Conservation (phyloP, 1,284 basidiomycete genomes). For the Pseudozyma hubeiensis region DNA sequence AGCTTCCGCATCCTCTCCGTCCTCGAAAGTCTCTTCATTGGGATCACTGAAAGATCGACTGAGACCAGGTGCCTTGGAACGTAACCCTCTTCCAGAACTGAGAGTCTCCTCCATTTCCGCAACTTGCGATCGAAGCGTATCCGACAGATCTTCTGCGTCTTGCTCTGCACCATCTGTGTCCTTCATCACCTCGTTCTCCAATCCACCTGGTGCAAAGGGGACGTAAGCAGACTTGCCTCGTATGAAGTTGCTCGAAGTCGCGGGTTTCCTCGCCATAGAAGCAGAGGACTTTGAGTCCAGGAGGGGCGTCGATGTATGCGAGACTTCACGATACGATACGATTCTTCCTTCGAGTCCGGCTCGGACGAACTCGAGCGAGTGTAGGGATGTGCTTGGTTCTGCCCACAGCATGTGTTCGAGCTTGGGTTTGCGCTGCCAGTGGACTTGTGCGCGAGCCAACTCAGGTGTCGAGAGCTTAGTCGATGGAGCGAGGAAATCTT, state of each 20-base stretch:
- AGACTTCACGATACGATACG: conserved; percentile 57
- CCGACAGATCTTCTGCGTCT: conserved; percentile 16
- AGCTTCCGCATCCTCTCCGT: conserved; percentile 65
- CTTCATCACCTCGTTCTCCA: conserved; percentile 53
- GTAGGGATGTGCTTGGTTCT: conserved; percentile 50
- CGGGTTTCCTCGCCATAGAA: conserved; percentile 84
- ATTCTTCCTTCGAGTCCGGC: conserved; percentile 64
- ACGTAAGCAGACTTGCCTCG: conserved; percentile 91
- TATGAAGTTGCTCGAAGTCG: conserved; percentile 80
- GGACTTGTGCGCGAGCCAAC: conserved; percentile 33
- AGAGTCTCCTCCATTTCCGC: conserved; percentile 49
- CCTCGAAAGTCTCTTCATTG: conserved; percentile 69
- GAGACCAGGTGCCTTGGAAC: conserved; percentile 41
- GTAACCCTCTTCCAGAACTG: conserved; percentile 37
- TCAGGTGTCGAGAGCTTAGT: conserved; percentile 19
- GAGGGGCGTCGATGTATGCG: conserved; percentile 30
- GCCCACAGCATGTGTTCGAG: conserved; percentile 55
- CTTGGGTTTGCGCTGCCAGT: conserved; percentile 49
- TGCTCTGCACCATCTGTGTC: conserved; percentile 20
- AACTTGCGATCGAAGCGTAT: conserved; percentile 31
- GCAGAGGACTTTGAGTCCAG: conserved; percentile 70
- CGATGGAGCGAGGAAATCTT: conserved; percentile 36
- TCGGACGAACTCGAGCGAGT: conserved; percentile 62
- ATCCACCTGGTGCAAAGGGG: conserved; percentile 71
- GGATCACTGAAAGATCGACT: conserved; percentile 39